Evolutionary conservation across 1,139 yeast genomes (phyloP).

Genomic region (Debaryomyces coudertii): DNA sequence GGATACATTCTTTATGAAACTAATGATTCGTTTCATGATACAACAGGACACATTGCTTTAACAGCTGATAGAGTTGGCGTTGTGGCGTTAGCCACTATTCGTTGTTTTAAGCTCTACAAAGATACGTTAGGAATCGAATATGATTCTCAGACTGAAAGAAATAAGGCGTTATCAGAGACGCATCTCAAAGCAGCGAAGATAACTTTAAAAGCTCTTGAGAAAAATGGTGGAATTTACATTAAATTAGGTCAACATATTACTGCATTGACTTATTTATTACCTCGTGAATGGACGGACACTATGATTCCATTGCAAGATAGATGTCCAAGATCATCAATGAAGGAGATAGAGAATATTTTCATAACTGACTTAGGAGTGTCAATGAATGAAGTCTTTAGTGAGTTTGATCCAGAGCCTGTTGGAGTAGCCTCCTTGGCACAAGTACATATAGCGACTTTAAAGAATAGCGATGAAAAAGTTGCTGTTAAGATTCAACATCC

Average conservation of each 20-base stretch:
- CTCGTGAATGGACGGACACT: slow-evolving; percentile 92
- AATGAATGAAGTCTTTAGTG: slow-evolving; percentile 66
- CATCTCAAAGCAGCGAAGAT: slow-evolving; percentile 79
- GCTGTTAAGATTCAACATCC: slow-evolving; percentile 98
- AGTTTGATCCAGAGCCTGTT: slow-evolving; percentile 73
- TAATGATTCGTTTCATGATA: slow-evolving; percentile 31
- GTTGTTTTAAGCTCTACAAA: slow-evolving; percentile 69
- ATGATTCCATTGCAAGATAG: slow-evolving; percentile 92
- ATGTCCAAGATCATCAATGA: slow-evolving; percentile 81
- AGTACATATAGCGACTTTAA: slow-evolving; percentile 78
- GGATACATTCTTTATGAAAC: slow-evolving; percentile 36
- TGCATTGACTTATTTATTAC: slow-evolving; percentile 88
- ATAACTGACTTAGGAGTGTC: slow-evolving; percentile 62
- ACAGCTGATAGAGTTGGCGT: slow-evolving; percentile 62
- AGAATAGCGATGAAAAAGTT: slow-evolving; percentile 65
- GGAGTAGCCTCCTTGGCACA: slow-evolving; percentile 98
- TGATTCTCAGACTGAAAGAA: slow-evolving; percentile 51
- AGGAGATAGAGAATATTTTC: slow-evolving; percentile 70
- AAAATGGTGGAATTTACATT: slow-evolving; percentile 90
- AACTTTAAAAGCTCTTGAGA: slow-evolving; percentile 76
- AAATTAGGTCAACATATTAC: slow-evolving; percentile 93
- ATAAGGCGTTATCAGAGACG: slow-evolving; percentile 53
- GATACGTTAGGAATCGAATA: slow-evolving; percentile 53
- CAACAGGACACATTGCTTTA: slow-evolving; percentile 34
- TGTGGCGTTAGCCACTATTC: slow-evolving; percentile 62